Evolutionary conservation across 148 eudicot species (phyloP), one percentile per base, ranked within the genome.

Genomic region (Selenicereus undatus): DNA sequence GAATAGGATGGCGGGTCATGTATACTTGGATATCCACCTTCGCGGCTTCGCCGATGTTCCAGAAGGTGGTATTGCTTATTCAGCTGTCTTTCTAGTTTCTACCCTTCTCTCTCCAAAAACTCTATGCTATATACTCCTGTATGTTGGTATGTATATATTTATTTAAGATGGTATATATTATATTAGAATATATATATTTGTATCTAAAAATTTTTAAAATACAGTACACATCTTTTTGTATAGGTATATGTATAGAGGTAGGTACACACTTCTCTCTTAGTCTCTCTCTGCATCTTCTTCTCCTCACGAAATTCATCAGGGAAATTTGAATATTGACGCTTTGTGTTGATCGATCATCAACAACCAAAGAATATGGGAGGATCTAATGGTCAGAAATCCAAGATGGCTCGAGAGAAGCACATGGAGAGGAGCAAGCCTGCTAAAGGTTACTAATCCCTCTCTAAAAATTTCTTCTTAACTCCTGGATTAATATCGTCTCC

Each of bases 381-480:
- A 73, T 93, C 92, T 75, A 91, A 90, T 75, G 93, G 81, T 13
- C 93, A 90, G 86, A 92, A 91, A 76, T 79, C 97, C n/a, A 92
- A 89, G 87, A 92, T 86, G 89, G 97, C 97, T 79, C 94, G 97
- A 9, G 94, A 91, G 76, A 86, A 74, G 84, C 86, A 91, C 76
- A 4, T 87, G 80, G 94, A 92, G 86, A 91, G 89, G 86, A 75
- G 72, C 70, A 92, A 86, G 77, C 86, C 84, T 35, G 12, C 79
- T 5, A 91, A 89, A 77, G 90, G 90, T 78, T 74, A 5, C 32
- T 14, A 39, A 8, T 36, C 75, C 32, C n/a, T 50, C 24, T 66
- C 13, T 60, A 52, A 11, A 4, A 52, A 17, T 52, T 56, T 56
- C 62, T 56, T 56, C 62, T 17, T 56, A 4, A 17, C 0, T 56